Evolutionary conservation across 148 eudicot genomes (phyloP), one percentile per base, ranked within the genome.

Genomic region (Fagopyrum esculentum): DNA sequence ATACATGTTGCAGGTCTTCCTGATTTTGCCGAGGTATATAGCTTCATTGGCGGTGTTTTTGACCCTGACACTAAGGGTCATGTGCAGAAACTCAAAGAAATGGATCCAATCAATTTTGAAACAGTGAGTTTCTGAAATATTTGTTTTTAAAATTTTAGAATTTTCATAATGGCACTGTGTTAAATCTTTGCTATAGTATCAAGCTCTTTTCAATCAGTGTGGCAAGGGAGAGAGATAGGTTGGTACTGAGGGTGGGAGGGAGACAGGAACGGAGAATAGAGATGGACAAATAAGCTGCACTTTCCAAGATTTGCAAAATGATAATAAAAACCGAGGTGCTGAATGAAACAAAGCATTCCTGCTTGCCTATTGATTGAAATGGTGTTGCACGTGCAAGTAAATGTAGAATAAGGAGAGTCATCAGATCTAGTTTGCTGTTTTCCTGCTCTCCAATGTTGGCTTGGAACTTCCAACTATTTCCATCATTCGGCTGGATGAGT

Each of bases 101-200:
- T 93, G 98, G 97, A 91, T 86, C 98, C 98, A 48, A 93, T 93
- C 77, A 91, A 91, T 79, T 91, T 91, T 73, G 98, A 91, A 81
- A 93, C 98, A 6, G 98, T 91, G 72, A 84, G 90, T 83, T 43
- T 52, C 45, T 9, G 30, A 71, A 60, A 16, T 16, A 19, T 71
- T 46, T 66, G 40, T 40, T 17, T 46, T 19, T 71, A 13, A 6
- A 12, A 71, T 70, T 16, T 46, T 45, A 49, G 29, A 71, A 71
- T 45, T 17, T 26, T 66, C 47, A 59, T 59, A 7, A 22, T 59
- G 30, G 35, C 22, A 56, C 19, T 15, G 19, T 54, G 59, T 54
- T 54, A 16, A 54, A 1, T 54, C n/a, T 12, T 16, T 54, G 9
- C n/a, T 51, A 10, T 51, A 51, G 16, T 51, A 51, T 9, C 1